Evolutionary conservation across 768 basidiomycete species (phyloP).

Genomic region (Pleurotus salmoneostramineus): DNA sequence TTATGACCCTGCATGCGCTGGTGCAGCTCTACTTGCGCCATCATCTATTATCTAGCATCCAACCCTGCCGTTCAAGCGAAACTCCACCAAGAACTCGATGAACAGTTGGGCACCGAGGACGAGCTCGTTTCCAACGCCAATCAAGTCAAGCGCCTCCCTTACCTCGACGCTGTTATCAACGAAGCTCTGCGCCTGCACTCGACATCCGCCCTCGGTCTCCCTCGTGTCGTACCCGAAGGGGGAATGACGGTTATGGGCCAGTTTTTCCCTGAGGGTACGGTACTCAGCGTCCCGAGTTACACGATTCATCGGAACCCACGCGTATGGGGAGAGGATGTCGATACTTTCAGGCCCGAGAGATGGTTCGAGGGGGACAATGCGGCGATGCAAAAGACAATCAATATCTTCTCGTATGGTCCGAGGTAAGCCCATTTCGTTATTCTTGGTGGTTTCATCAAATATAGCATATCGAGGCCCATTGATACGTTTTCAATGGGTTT

Average conservation of each 20-base stretch:
- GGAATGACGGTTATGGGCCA: constrained; percentile 59
- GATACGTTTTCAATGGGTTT: background rate
- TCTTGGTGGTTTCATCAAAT: too few relatives aligned
- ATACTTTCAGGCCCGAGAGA: constrained; percentile 75
- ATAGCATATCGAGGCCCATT: background rate
- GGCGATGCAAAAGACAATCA: constrained; percentile 68
- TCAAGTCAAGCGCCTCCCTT: constrained; percentile 69
- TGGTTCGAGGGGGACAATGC: constrained; percentile 74
- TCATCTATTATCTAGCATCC: constrained; percentile 77
- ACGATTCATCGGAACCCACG: constrained; percentile 71
- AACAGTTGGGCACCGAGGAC: constrained; percentile 51
- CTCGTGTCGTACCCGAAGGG: constrained; percentile 71
- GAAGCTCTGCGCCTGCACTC: constrained; percentile 85
- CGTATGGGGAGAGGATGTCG: constrained; percentile 79
- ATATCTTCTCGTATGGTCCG: constrained; percentile 84
- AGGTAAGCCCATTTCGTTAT: constrained; percentile 36
- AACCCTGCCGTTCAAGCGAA: constrained; percentile 63
- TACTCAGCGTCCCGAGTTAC: constrained; percentile 79
- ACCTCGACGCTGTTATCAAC: constrained; percentile 84
- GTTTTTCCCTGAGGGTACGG: constrained; percentile 68
- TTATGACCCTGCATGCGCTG: background rate
- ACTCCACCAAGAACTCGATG: constrained; percentile 73
- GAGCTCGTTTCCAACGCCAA: constrained; percentile 60
- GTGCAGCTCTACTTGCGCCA: constrained; percentile 81
- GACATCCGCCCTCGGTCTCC: constrained; percentile 80